phyloP scores from a whole-genome alignment of 2,329 filamentous ascomycete genomes.

The Laburnicola sp. region DNA sequence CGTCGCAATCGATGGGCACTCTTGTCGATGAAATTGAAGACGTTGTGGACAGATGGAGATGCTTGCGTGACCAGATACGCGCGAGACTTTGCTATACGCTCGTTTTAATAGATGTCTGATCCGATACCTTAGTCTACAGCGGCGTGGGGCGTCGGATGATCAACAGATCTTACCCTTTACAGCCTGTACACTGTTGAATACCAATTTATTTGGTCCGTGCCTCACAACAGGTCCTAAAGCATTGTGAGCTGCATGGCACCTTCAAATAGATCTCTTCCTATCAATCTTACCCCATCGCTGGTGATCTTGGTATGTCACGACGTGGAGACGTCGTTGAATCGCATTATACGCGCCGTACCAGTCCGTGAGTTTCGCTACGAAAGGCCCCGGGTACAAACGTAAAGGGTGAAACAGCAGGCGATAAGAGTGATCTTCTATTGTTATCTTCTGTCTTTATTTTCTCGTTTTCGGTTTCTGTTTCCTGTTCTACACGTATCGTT shows the following conservation, averaged over 20 bases:
- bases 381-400: constrained; percentile 36
- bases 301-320: constrained; percentile 65
- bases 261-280: not conserved
- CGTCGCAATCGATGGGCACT: constrained; percentile 44
- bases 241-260: not conserved
- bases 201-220: constrained; percentile 73
- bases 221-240: constrained; percentile 56
- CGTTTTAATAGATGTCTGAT: constrained; percentile 18
- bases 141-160: too few relatives aligned
- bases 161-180: constrained; percentile 45
- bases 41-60: constrained; percentile 6
- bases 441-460: too few relatives aligned
- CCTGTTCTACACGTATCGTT: too few relatives aligned
- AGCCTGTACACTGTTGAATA: constrained; percentile 66
- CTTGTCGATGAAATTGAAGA: constrained; percentile 38
- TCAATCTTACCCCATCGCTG: constrained; percentile 58
- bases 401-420: constrained; percentile 15
- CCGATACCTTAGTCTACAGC: too few relatives aligned
- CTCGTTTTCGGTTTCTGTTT: too few relatives aligned
- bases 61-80: constrained; percentile 15
- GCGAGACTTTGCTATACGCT: constrained; percentile 11
- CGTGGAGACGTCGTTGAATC: constrained; percentile 69
- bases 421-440: constrained; percentile 4
- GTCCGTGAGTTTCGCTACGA: constrained; percentile 23
- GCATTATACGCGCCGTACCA: constrained; percentile 59